phyloP scores from a whole-genome alignment of 371 early-diverging fungal species.

The Haplosporangium sp. region DNA sequence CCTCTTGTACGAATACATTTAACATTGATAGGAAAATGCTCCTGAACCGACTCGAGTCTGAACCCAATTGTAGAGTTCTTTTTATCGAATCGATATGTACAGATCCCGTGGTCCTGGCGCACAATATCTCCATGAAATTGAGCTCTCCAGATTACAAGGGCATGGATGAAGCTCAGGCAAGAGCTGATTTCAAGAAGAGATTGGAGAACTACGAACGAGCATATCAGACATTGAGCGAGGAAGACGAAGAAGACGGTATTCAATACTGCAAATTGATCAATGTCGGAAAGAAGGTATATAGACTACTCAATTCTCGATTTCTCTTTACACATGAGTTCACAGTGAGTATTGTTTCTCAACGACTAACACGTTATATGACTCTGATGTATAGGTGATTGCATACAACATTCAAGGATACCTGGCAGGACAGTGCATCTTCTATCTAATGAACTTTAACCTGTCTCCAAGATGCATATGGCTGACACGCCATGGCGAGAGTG shows the following conservation, averaged over 20 bases:
- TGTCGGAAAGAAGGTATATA: slow-evolving; percentile 77
- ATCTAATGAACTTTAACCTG: slow-evolving; percentile 83
- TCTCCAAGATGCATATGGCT: slow-evolving; percentile 82
- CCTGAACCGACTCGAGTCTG: slow-evolving; percentile 68
- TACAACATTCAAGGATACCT: slow-evolving; percentile 85
- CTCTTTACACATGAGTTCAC: background rate
- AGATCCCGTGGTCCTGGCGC: slow-evolving; percentile 73
- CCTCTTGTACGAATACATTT: background rate
- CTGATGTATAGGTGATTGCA: slow-evolving; percentile 68
- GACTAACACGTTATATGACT: background rate
- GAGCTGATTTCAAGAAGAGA: slow-evolving; percentile 80
- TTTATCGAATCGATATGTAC: slow-evolving; percentile 85
- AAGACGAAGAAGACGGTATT: slow-evolving; percentile 78
- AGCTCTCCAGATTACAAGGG: slow-evolving; percentile 85
- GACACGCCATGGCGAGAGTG: slow-evolving; percentile 85
- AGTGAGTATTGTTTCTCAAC: background rate
- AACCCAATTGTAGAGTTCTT: slow-evolving; percentile 66
- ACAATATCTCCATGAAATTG: slow-evolving; percentile 85
- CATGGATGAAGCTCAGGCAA: slow-evolving; percentile 73
- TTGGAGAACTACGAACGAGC: slow-evolving; percentile 85
- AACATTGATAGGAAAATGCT: slow-evolving; percentile 60
- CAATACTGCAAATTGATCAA: slow-evolving; percentile 87
- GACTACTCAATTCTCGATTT: background rate
- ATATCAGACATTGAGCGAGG: slow-evolving; percentile 81
- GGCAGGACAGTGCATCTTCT: slow-evolving; percentile 86